Evolutionary conservation across 2,329 filamentous ascomycete species (phyloP), one percentile per base, ranked within the genome.

Genomic region (Talaromyces funiculosus): DNA sequence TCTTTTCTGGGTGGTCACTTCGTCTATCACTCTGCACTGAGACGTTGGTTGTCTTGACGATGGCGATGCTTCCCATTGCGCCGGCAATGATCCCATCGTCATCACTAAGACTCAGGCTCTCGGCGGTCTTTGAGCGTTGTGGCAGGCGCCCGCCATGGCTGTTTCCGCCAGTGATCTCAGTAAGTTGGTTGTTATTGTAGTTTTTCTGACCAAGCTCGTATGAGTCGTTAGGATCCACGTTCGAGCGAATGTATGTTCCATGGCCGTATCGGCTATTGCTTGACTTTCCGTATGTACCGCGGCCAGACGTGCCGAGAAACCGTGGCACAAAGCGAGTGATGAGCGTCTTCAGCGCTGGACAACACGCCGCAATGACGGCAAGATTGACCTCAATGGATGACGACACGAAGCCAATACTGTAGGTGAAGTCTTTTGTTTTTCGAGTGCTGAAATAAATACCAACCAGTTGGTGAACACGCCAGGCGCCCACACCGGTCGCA

Each of bases 341-440:
- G 3, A 55, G 69, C 1, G 67, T 62, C 57, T 72, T 72, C 61
- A 71, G 61, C 0, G 68, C 67, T 0, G 71, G 69, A 0, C 57
- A 70, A 35, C 67, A 72, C 16, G 69, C 71, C n/a, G 68, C 64
- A 10, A 73, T 59, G 6, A 72, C 65, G 4, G 69, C 70, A 12
- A 71, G 60, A 20, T 70, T 66, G 33, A 68, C 65, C 63, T 73
- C 71, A n/a, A 73, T 57, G 16, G 65, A 66, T 2, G 70, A 72
- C 26, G 66, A 67, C 56, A 63, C 66, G 63, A 72, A 72, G 35
- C 65, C 65, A 43, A 72, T 67, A 10, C 37, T 47, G 57, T 68
- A 71, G 29, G 65, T 71, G 12, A 62, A 56, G 40, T 71, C 69
- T 7, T 47, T 40, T 18, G 57, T 43, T 4, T 31, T 5, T 3